These are phyloP conservation scores for Trichoderma reesei DNA, from an alignment of 495 filamentous ascomycete species.

Conservation along the genomic window DNA sequence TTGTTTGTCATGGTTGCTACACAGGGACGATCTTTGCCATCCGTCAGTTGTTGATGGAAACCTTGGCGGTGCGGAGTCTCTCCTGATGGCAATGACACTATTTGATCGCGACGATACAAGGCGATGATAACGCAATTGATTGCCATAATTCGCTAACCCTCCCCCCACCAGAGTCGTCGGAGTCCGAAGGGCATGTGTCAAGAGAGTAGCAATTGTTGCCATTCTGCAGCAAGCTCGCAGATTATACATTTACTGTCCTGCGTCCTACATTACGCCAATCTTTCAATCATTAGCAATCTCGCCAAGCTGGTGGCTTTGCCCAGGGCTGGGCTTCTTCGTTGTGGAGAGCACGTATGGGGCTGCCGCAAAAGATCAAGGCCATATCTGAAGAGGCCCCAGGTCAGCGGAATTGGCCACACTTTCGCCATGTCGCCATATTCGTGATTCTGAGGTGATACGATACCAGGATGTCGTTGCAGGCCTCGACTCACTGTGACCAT, in stretches of 20 bases:
- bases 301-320: background rate
- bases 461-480: background rate
- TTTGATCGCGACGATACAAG: conserved; percentile 5
- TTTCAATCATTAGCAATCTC: background rate
- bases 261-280: background rate
- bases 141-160: background rate
- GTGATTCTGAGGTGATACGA: background rate
- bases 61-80: background rate
- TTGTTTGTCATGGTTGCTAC: background rate
- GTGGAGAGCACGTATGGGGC: background rate
- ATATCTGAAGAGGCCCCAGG: background rate
- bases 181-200: background rate
- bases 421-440: conserved; percentile 1
- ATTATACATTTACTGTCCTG: background rate
- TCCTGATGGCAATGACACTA: background rate
- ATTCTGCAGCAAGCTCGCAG: background rate
- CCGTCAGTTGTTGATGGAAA: background rate
- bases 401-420: background rate
- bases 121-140: background rate
- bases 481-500: background rate
- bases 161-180: background rate
- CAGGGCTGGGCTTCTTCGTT: background rate
- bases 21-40: background rate
- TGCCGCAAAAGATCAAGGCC: background rate
- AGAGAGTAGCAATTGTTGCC: background rate